Evolutionary conservation across 805 yeast species (phyloP), one percentile per base, ranked within the genome.

Genomic region (Saturnispora gosingensis): DNA sequence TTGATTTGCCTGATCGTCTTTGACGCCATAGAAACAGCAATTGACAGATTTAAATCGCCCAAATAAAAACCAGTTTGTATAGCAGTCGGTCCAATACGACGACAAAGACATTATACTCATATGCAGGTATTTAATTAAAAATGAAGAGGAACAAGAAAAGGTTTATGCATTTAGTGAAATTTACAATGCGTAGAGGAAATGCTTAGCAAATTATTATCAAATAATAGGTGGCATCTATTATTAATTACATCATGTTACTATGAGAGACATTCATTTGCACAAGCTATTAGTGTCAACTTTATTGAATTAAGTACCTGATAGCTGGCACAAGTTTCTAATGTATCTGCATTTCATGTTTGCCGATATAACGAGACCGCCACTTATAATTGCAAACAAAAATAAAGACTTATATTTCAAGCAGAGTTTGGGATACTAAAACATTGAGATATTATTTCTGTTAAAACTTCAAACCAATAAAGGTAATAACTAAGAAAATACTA

Each of bases 11-110:
- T 32, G 48, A 24, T 54, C 52, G 6, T 38, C 34, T 43, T 59
- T 60, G 7, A 64, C 52, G 28, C 63, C 68, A 49, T 66, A 66
- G 28, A 66, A 66, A 42, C 56, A 63, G 43, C 67, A 63, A 52
- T 65, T 63, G 49, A 67, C 60, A 48, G 24, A 28, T 8, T 45
- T 18, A 40, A 48, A 34, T 13, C 51, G 46, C 6, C 44, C 46
- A 9, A 48, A 35, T 13, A 42, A 36, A 28, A 40, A 42, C 51
- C 51, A 48, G 25, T 42, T 42, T 22, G 43, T 38, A 13, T 40
- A 48, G 15, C 46, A 24, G 34, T 48, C 51, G 10, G 24, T 24
- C 46, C 46, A 48, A 13, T 42, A 30, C 9, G 40, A 43, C 5
- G 42, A 18, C 42, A 38, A 38, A 10, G 42, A 38, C 42, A 25